Evolutionary conservation across 441 rosid species (phyloP).

Genomic region (Iberis amara): DNA sequence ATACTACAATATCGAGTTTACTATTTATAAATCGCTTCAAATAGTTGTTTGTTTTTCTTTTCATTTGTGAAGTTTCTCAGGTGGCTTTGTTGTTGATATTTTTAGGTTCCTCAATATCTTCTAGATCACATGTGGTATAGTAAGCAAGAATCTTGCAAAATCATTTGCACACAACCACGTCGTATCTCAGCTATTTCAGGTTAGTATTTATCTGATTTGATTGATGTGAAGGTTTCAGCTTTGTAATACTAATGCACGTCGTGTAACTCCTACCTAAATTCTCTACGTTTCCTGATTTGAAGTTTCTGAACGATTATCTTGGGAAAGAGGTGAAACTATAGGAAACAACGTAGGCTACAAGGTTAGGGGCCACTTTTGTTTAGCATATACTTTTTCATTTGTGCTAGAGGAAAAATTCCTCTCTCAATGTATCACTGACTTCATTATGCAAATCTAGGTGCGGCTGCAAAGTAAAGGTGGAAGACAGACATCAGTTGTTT

Average conservation of each 20-base stretch:
- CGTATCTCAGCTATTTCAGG: slow-evolving; percentile 94
- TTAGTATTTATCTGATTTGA: slow-evolving; percentile 22
- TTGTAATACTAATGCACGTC: slow-evolving; percentile 6
- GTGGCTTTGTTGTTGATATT: slow-evolving; percentile 18
- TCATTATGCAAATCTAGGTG: slow-evolving; percentile 39
- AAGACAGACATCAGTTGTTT: slow-evolving; percentile 66
- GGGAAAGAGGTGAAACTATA: slow-evolving; percentile 69
- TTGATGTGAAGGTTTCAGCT: neutral
- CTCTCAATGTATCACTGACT: neutral
- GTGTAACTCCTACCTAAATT: slow-evolving; percentile 1
- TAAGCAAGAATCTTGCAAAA: slow-evolving; percentile 71
- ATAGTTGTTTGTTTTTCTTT: neutral
- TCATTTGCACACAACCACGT: slow-evolving; percentile 92
- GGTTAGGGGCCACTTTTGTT: slow-evolving; percentile 37
- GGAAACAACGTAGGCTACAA: slow-evolving; percentile 80
- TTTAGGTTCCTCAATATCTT: slow-evolving; percentile 84
- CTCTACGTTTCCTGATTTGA: slow-evolving; percentile 26
- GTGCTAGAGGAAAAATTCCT: too few species aligned
- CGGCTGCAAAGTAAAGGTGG: slow-evolving; percentile 87
- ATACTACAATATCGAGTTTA: neutral
- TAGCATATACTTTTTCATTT: neutral
- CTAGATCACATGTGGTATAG: slow-evolving; percentile 68
- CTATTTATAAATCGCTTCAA: neutral
- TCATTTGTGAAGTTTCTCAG: slow-evolving; percentile 10
- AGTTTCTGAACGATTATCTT: slow-evolving; percentile 87